Percentiles rank a stretch among this genome's conserved stretches.
Evolutionary conservation across 306 rosid genomes (phyloP).

Genomic region (Acacia crassicarpa): DNA sequence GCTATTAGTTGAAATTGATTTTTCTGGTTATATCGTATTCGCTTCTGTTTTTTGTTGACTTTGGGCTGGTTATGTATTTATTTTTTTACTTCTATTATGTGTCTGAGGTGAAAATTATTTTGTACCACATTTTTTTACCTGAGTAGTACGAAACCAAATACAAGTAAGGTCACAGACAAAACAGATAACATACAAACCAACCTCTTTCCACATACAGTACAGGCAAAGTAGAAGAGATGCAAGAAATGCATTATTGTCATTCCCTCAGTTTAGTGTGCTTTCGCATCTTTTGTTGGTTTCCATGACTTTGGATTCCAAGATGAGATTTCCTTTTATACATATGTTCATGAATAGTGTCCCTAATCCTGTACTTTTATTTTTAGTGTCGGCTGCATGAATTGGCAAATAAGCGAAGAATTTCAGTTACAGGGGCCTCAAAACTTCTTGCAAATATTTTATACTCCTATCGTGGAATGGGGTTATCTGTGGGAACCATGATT

Average conservation of each 20-base stretch:
- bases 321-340: not conserved
- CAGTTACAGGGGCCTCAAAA: conserved; percentile 96
- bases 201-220: not conserved
- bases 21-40: not conserved
- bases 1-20: not conserved
- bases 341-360: conserved; percentile 16
- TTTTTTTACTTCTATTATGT: not conserved
- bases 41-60: no score
- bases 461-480: conserved; percentile 94
- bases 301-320: not conserved
- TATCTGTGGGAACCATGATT: conserved; percentile 94
- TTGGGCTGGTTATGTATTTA: not conserved
- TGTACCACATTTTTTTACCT: not conserved
- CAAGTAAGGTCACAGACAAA: not conserved
- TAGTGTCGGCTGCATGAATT: conserved; percentile 90
- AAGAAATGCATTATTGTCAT: no score
- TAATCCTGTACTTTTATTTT: conserved; percentile 23
- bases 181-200: not conserved
- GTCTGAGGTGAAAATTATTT: not conserved
- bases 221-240: not conserved
- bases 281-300: not conserved
- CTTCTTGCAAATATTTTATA: conserved; percentile 85
- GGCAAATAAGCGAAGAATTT: conserved; percentile 91
- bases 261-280: no score
- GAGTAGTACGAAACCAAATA: not conserved